Percentiles rank a stretch among this genome's conserved stretches.
phyloP scores from a whole-genome alignment of 1,284 basidiomycete genomes.

The Irpex rosettiformis region DNA sequence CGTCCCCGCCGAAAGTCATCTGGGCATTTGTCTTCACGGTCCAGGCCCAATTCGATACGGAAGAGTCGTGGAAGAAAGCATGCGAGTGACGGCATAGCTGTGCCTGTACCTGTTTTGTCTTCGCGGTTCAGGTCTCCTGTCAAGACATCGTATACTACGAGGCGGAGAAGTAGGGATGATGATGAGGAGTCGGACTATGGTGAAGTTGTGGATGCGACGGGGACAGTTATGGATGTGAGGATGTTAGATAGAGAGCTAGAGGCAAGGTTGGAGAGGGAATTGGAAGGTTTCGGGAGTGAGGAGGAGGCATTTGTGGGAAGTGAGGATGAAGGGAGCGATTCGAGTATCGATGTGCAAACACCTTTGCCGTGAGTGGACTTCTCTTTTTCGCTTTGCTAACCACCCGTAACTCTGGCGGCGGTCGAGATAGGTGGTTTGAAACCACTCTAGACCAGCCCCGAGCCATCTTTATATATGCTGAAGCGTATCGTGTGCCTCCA shows the following conservation, averaged over 20 bases:
- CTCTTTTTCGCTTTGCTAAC: background rate
- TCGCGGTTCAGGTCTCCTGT: background rate
- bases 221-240: constrained; percentile 21
- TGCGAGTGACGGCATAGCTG: constrained; percentile 16
- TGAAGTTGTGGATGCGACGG: constrained; percentile 22
- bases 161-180: constrained; percentile 16
- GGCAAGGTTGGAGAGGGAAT: constrained; percentile 28
- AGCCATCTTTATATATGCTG: background rate
- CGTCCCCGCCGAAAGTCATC: constrained; percentile 35
- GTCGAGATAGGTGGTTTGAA: background rate
- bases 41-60: constrained; percentile 15
- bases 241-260: constrained; percentile 27
- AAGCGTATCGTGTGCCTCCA: background rate
- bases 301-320: constrained; percentile 37
- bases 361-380: constrained; percentile 62
- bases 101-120: constrained; percentile 6
- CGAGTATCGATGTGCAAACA: constrained; percentile 73
- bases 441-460: background rate
- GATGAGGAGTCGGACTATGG: constrained; percentile 31
- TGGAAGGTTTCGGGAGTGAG: constrained; percentile 42
- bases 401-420: background rate
- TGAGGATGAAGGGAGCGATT: constrained; percentile 41
- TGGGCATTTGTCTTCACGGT: constrained; percentile 19
- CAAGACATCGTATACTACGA: constrained; percentile 12
- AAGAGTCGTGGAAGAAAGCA: constrained; percentile 13